A percentile compares a stretch with the other conserved stretches of the same genome.
Conservation (phyloP, 441 rosid species). For the Aquilaria agallochum region DNA sequence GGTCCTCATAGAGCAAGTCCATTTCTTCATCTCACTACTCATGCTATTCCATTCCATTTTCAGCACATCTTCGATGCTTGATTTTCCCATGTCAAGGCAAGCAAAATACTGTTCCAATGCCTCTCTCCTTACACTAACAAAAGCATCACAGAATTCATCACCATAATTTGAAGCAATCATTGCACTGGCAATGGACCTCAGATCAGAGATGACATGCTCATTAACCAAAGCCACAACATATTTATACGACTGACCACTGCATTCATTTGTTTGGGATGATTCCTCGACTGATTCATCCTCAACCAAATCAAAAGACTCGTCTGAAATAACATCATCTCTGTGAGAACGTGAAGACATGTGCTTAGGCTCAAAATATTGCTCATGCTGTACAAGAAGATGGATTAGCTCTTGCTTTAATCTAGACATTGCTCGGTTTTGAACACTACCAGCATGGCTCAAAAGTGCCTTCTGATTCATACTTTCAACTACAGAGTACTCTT, state of each 20-base stretch:
- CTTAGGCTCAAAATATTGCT: slow-evolving; percentile 32
- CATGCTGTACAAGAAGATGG: slow-evolving; percentile 50
- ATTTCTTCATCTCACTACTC: slow-evolving; percentile 51
- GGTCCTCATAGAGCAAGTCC: slow-evolving; percentile 57
- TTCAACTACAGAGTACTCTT: slow-evolving; percentile 18
- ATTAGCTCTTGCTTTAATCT: slow-evolving; percentile 73
- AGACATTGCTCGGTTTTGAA: slow-evolving; percentile 60
- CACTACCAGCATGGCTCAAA: slow-evolving; percentile 43
- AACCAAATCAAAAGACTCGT: slow-evolving; percentile 51
- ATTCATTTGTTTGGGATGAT: slow-evolving; percentile 21
- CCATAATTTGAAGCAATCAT: slow-evolving; percentile 61
- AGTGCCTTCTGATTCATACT: slow-evolving; percentile 38
- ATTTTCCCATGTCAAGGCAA: slow-evolving; percentile 41
- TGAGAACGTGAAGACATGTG: slow-evolving; percentile 34
- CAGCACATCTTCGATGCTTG: slow-evolving; percentile 60
- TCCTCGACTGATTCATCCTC: slow-evolving; percentile 45
- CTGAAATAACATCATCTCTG: slow-evolving; percentile 32
- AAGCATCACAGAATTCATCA: slow-evolving; percentile 46
- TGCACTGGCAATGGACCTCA: slow-evolving; percentile 55
- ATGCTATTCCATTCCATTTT: slow-evolving; percentile 51
- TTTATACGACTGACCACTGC: slow-evolving; percentile 21
- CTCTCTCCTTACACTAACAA: slow-evolving; percentile 39
- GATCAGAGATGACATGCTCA: slow-evolving; percentile 46
- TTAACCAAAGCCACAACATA: slow-evolving; percentile 38
- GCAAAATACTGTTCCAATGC: slow-evolving; percentile 51